phyloP scores from a whole-genome alignment of 2,329 filamentous ascomycete species.

The Penicillium vulpinum region DNA sequence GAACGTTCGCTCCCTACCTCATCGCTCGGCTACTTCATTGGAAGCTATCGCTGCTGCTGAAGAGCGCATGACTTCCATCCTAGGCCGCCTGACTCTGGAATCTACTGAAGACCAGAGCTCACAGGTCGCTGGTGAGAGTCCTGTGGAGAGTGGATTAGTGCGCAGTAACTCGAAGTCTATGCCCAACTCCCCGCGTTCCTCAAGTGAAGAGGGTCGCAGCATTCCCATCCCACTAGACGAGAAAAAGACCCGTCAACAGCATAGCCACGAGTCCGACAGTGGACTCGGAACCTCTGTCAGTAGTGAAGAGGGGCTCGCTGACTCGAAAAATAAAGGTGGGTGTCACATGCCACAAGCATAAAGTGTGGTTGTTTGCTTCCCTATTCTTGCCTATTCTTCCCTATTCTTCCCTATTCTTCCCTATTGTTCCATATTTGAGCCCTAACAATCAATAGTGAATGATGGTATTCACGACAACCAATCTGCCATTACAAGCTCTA shows the following conservation, averaged over 20 bases:
- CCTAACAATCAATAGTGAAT: constrained; percentile 25
- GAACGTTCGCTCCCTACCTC: constrained; percentile 53
- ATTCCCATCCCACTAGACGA: constrained; percentile 14
- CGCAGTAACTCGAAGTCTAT: background rate
- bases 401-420: constrained; percentile 16
- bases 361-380: background rate
- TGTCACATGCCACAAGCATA: constrained; percentile 12
- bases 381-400: constrained; percentile 16
- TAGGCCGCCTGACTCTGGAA: constrained; percentile 65
- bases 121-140: background rate
- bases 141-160: background rate
- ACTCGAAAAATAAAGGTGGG: constrained; percentile 50
- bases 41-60: constrained; percentile 70
- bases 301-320: constrained; percentile 50
- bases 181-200: constrained; percentile 25
- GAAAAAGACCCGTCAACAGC: constrained; percentile 44
- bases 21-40: constrained; percentile 66
- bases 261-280: constrained; percentile 79
- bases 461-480: constrained; percentile 27
- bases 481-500: constrained; percentile 64
- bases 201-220: constrained; percentile 27
- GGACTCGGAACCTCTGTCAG: constrained; percentile 81
- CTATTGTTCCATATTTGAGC: constrained; percentile 17
- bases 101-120: constrained; percentile 47
- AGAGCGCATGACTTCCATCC: constrained; percentile 66